A percentile compares a stretch with the other conserved stretches of the same genome.
These are phyloP conservation scores for Lotus japonicus DNA, from an alignment of 306 rosid species.

Conservation along the genomic window DNA sequence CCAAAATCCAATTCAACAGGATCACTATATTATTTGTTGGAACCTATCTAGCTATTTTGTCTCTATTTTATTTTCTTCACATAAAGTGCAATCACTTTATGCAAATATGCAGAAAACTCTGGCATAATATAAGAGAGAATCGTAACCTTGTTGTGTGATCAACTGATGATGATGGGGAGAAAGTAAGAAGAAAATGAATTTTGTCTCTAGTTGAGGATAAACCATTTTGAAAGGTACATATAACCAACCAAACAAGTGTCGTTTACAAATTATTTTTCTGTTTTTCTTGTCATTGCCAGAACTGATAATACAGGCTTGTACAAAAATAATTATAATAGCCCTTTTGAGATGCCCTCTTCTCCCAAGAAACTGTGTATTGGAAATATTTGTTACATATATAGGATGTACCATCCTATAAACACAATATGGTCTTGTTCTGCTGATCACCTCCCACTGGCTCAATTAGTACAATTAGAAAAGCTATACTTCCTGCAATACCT, in stretches of 20 bases:
- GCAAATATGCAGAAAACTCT: conserved; percentile 13
- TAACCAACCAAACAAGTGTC: neutral
- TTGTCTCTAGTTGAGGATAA: conserved; percentile 3
- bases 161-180: neutral
- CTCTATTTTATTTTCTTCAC: neutral
- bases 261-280: neutral
- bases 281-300: conserved; percentile 4
- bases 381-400: conserved; percentile 17
- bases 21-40: neutral
- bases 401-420: neutral
- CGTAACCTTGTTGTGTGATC: neutral
- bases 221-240: conserved; percentile 14
- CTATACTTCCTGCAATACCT: conserved; percentile 25
- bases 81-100: conserved; percentile 30
- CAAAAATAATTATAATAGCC: conserved; percentile 1
- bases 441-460: neutral
- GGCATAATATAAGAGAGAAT: neutral
- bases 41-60: neutral
- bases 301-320: conserved; percentile 7
- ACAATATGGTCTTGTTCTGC: conserved; percentile 12
- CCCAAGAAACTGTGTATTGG: neutral
- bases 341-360: neutral
- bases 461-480: conserved; percentile 26
- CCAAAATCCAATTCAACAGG: conserved; percentile 10
- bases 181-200: neutral